Evolutionary conservation across 495 filamentous ascomycete genomes (phyloP).

Genomic region (Achaetomiella virescens): DNA sequence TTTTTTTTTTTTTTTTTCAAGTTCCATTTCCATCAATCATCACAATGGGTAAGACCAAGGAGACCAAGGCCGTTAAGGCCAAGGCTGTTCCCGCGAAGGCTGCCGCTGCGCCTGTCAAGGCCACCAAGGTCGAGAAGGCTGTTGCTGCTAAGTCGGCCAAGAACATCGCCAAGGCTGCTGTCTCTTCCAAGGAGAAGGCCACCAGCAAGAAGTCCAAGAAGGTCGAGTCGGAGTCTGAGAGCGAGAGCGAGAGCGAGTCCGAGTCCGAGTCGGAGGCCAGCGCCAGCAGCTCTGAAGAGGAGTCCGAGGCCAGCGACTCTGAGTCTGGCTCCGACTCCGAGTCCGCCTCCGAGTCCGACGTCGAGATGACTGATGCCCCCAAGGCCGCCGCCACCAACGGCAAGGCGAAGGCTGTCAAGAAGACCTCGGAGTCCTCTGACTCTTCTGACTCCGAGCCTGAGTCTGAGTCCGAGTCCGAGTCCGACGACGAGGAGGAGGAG

Average conservation of each 20-base stretch:
- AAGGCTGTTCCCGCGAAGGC: slow-evolving; percentile 33
- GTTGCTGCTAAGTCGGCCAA: slow-evolving; percentile 21
- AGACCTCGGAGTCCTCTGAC: slow-evolving; percentile 17
- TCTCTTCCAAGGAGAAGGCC: slow-evolving; percentile 7
- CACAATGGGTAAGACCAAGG: slow-evolving; percentile 55
- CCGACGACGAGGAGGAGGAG: slow-evolving; percentile 32
- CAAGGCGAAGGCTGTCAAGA: slow-evolving; percentile 34
- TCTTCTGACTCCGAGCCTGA: slow-evolving; percentile 33
- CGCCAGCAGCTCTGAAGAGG: background rate
- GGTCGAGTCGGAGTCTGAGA: slow-evolving; percentile 33
- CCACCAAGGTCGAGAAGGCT: slow-evolving; percentile 42
- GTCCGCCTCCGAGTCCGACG: slow-evolving; percentile 37
- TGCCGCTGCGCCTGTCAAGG: slow-evolving; percentile 33
- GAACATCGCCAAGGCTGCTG: slow-evolving; percentile 18
- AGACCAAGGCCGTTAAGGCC: slow-evolving; percentile 42
- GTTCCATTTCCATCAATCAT: slow-evolving; percentile 11
- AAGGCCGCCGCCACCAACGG: slow-evolving; percentile 34
- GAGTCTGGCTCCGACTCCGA: slow-evolving; percentile 29
- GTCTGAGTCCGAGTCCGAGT: slow-evolving; percentile 40
- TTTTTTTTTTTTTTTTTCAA: slow-evolving; percentile 15
- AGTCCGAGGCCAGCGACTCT: slow-evolving; percentile 8
- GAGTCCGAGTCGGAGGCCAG: slow-evolving; percentile 11
- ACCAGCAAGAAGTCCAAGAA: slow-evolving; percentile 26
- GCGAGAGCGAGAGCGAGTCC: slow-evolving; percentile 15
- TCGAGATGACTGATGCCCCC: slow-evolving; percentile 43